Percentiles rank a stretch among this genome's conserved stretches.
Conservation (phyloP, 495 filamentous ascomycete species). For the Penicillium goetzii region DNA sequence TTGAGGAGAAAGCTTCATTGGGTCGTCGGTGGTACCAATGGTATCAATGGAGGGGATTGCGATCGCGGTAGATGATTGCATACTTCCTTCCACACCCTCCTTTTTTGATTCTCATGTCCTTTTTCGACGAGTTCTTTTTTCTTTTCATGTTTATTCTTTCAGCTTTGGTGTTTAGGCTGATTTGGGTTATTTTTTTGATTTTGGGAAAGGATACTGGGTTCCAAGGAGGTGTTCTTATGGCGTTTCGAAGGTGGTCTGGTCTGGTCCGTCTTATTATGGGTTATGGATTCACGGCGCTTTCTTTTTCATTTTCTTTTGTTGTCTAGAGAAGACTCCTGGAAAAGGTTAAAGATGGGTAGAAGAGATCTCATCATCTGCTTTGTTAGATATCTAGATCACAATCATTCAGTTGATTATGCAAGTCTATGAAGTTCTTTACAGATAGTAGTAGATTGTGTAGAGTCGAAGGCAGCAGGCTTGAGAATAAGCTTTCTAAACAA, state of each 20-base stretch:
- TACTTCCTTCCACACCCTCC: constrained; percentile 6
- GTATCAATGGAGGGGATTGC: constrained; percentile 39
- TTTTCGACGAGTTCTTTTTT: neutral
- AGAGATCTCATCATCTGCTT: neutral
- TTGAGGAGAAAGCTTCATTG: constrained; percentile 39
- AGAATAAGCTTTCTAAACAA: neutral
- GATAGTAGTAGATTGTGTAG: neutral
- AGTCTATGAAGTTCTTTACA: neutral
- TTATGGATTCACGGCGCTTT: neutral
- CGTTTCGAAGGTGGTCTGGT: neutral
- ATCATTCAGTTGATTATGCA: constrained; percentile 1
- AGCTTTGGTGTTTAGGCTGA: constrained; percentile 28
- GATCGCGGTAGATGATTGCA: constrained; percentile 30
- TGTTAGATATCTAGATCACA: neutral
- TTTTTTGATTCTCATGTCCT: constrained; percentile 10
- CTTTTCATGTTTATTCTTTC: constrained; percentile 9
- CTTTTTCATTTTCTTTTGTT: neutral
- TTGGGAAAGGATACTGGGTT: neutral
- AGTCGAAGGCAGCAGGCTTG: neutral
- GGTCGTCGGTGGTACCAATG: constrained; percentile 37
- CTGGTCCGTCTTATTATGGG: neutral
- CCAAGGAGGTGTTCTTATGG: neutral
- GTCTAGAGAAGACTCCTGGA: neutral
- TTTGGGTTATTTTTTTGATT: neutral
- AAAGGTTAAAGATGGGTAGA: neutral